Base-by-base conservation (phyloP, 495 filamentous ascomycete species). In the Hypoxylon cercidicola region DNA sequence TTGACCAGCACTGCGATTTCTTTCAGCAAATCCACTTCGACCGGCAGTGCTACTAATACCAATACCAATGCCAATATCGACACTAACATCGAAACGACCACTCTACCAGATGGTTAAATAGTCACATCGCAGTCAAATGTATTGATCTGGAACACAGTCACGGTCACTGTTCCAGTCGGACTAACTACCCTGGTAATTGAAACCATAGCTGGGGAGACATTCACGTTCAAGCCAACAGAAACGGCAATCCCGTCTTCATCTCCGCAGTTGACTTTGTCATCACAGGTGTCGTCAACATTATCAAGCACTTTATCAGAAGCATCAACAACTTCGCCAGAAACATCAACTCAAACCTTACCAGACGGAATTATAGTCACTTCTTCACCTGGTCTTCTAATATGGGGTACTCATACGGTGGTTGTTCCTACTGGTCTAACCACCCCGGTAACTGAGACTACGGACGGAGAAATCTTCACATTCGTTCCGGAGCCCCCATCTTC, bases 111-210 rank as follows among this genome's bases (percentile, higher is more conserved):
- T 19, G 19, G 19, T 13, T 20, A 20, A 13, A 48, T 11, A 20
- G 16, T 13, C 13, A 48, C 45, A 2, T 23, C 45, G 10, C 45
- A 48, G 19, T 48, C 45, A 11, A 18, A 20, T 11, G 45, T 48
- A 21, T 18, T 23, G 45, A 13, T 48, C 45, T 28, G 45, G 20
- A 12, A 10, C 20, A 28, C 45, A 10, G 20, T 11, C 20, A 20
- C 20, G 20, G 19, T 48, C 45, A 48, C 28, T 48, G 19, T 20
- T 48, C 45, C 20, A 28, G 45, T 48, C 19, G 45, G 8, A 18
- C 9, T 28, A 12, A 48, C 13, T 28, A 20, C 13, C 20, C 45
- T 10, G 20, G 45, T 28, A 20, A 48, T 12, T 16, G 45, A 20
- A 48, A 20, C 28, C 18, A 48, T 18, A 48, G 19, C 13, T 48